Evolutionary conservation across 2,329 filamentous ascomycete species (phyloP).

Genomic region (Cladosporium halotolerans): DNA sequence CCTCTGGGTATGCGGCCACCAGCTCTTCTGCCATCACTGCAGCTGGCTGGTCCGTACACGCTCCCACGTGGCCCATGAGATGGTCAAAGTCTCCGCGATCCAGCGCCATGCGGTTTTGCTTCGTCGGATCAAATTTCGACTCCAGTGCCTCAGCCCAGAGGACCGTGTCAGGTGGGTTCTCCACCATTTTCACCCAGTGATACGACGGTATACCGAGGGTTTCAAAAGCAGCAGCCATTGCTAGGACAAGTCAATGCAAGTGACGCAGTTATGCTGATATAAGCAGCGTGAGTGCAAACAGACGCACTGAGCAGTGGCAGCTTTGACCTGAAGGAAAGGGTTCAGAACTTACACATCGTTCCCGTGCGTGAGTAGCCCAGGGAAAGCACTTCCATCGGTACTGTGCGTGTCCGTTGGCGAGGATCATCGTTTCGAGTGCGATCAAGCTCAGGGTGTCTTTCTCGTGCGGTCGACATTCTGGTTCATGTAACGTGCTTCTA

Average conservation of each 20-base stretch:
- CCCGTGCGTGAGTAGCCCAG: constrained; percentile 22
- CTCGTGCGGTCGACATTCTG: not conserved
- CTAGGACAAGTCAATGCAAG: not conserved
- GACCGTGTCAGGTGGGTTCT: constrained; percentile 13
- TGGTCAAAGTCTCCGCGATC: constrained; percentile 13
- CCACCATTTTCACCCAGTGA: constrained; percentile 13
- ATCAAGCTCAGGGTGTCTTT: not conserved
- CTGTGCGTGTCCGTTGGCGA: constrained; percentile 5
- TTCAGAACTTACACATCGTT: constrained; percentile 18
- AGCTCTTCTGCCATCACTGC: constrained; percentile 16
- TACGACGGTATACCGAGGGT: constrained; percentile 10
- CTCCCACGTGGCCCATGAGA: constrained; percentile 12
- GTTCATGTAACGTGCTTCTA: not conserved
- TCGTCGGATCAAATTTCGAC: constrained; percentile 12
- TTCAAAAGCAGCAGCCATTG: constrained; percentile 6
- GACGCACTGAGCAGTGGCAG: not conserved
- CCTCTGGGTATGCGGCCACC: constrained; percentile 19
- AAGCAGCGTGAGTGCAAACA: too few relatives aligned
- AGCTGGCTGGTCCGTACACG: constrained; percentile 14
- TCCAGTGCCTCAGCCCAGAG: constrained; percentile 15
- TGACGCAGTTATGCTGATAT: not conserved
- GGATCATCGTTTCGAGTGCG: not conserved
- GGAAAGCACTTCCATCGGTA: constrained; percentile 20
- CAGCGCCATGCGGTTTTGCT: not conserved
- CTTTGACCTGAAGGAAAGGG: constrained; percentile 7